These are phyloP conservation scores for Hypoxylon lienhwacheense DNA, from an alignment of 495 filamentous ascomycete genomes.

Conservation along the genomic window DNA sequence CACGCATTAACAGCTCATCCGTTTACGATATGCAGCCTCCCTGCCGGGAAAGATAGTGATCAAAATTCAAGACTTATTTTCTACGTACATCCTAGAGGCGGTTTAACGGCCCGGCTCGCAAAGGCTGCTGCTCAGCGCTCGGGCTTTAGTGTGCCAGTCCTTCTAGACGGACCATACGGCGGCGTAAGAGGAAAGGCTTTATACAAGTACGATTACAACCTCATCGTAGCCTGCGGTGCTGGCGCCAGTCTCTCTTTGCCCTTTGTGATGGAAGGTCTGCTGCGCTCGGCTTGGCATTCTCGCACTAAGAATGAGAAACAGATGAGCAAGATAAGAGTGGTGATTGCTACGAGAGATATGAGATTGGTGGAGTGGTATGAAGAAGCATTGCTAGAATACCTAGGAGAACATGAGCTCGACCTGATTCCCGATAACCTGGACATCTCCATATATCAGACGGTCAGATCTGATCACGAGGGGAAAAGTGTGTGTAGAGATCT, in stretches of 20 bases:
- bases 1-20: constrained; percentile 69
- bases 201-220: constrained; percentile 38
- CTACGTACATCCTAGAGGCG: constrained; percentile 31
- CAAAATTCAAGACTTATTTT: constrained; percentile 25
- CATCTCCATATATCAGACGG: constrained; percentile 31
- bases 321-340: constrained; percentile 34
- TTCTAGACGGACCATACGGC: constrained; percentile 78
- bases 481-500: constrained; percentile 20
- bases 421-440: constrained; percentile 18
- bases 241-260: constrained; percentile 57
- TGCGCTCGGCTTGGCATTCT: constrained; percentile 14
- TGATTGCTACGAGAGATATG: constrained; percentile 41
- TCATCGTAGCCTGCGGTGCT: constrained; percentile 59
- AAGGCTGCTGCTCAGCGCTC: constrained; percentile 9
- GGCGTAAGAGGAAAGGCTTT: constrained; percentile 45
- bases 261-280: constrained; percentile 39
- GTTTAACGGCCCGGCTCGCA: constrained; percentile 28
- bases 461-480: constrained; percentile 7
- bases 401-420: constrained; percentile 25
- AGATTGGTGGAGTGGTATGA: constrained; percentile 39
- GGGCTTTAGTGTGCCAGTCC: constrained; percentile 56
- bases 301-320: neutral
- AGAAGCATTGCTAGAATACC: constrained; percentile 29
- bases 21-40: constrained; percentile 72
- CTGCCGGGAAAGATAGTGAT: constrained; percentile 40